Evolutionary conservation across 2,329 filamentous ascomycete species (phyloP), one percentile per base, ranked within the genome.

Genomic region (Aspergillus pseudotamarii): DNA sequence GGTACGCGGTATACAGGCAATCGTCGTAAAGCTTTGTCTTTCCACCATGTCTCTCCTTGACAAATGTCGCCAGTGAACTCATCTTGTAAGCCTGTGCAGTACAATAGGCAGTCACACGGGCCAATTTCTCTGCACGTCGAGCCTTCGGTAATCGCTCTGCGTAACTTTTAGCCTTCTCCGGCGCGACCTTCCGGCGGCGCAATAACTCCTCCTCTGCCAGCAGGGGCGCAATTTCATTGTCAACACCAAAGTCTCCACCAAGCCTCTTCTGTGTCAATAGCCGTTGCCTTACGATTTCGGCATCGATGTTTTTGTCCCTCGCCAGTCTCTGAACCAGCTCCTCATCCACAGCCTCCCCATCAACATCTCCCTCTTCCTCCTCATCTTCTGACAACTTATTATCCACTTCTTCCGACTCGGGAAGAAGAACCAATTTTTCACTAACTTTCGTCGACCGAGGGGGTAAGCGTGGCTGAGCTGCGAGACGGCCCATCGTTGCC

Each of bases 1-100:
- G 94, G 77, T 99, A 99, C 55, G 97, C 94, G 30, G 90, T 92
- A 75, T 99, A 99, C 28, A 99, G 83, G 74, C 95, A 99, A 78
- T 99, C 95, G 77, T 99, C 95, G 79, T 99, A 99, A 6, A 98
- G 84, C 79, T 99, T 99, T 16, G 94, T 96, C 79, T 93, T 91
- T 1, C 94, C 94, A 36, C 91, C 89, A 79, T 99, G 95, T 72
- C 90, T 90, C 67, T 92, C 91, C 70, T 91, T 90, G 65, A 97
- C 83, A 75, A 99, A 99, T 38, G 92, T 88, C 16, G 94, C 93
- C n/a, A 93, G 93, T 30, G 89, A 87, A 71, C 91, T 90, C 80
- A 96, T 88, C 80, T 94, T 96, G 81, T 94, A 98, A 9, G 91
- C 92, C 77, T 97, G 92, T 0, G 95, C 94, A 0, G 93, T 98